These are phyloP conservation scores for Capronia coronata DNA, from an alignment of 2,329 filamentous ascomycete genomes.

Conservation along the genomic window DNA sequence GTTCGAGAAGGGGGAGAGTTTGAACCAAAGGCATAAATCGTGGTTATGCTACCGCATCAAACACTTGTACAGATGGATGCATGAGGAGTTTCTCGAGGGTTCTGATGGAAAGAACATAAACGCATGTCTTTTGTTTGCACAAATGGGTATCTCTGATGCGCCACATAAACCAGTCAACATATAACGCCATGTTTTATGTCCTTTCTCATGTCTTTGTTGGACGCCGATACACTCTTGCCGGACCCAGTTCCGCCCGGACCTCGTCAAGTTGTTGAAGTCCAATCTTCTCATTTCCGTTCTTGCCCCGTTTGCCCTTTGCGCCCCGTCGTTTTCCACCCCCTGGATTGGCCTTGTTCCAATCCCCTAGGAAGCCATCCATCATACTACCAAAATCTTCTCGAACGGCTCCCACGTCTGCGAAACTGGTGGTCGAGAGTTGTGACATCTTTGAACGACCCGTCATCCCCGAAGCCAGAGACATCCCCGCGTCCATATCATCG, in stretches of 20 bases:
- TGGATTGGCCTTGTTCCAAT: conserved; percentile 41
- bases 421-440: conserved; percentile 52
- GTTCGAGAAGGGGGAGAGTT: conserved; percentile 13
- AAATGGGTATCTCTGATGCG: conserved; percentile 19
- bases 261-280: conserved; percentile 89
- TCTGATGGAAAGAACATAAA: conserved; percentile 6
- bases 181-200: conserved; percentile 3
- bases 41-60: conserved; percentile 2
- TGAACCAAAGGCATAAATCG: conserved; percentile 4
- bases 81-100: conserved; percentile 17
- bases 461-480: conserved; percentile 45
- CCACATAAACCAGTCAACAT: conserved; percentile 4
- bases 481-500: conserved; percentile 43
- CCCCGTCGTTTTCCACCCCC: conserved; percentile 38
- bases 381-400: conserved; percentile 79
- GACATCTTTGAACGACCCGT: conserved; percentile 49
- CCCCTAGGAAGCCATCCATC: conserved; percentile 85
- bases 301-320: conserved; percentile 55
- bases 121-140: conserved; percentile 10
- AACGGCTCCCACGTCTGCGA: conserved; percentile 48
- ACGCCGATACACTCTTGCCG: conserved; percentile 54
- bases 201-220: conserved; percentile 26
- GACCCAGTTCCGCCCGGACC: conserved; percentile 71
- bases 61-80: conserved; percentile 22
- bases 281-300: conserved; percentile 71